A percentile compares a stretch with the other conserved stretches of the same genome.
Conservation (phyloP, 805 yeast genomes). For the Sungouiella blattae region DNA sequence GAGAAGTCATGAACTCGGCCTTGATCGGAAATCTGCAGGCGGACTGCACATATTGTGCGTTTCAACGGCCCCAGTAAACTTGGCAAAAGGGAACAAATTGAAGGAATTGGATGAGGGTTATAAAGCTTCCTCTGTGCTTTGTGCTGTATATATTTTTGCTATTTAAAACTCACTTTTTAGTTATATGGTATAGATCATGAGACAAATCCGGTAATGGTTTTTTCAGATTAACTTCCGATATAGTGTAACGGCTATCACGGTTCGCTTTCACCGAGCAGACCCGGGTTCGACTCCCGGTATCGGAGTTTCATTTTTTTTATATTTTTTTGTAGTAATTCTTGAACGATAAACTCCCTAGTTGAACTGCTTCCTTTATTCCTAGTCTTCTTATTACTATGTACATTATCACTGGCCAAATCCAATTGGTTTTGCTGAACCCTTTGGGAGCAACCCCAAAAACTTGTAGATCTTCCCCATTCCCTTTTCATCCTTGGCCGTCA, state of each 20-base stretch:
- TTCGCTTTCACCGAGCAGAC: constrained; percentile 78
- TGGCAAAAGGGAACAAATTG: no score
- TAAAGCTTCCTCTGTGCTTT: no score
- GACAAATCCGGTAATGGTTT: no score
- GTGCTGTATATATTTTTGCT: no score
- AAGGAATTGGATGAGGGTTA: no score
- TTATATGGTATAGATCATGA: no score
- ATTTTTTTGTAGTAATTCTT: neutral
- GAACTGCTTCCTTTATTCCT: no score
- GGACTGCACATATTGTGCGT: no score
- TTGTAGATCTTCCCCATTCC: constrained; percentile 79
- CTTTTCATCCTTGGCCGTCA: constrained; percentile 56
- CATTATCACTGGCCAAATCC: constrained; percentile 42
- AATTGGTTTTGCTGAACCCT: constrained; percentile 40
- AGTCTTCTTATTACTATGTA: constrained; percentile 2
- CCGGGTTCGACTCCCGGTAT: constrained; percentile 85
- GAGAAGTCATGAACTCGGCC: neutral
- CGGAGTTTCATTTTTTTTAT: constrained; percentile 41
- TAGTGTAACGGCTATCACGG: constrained; percentile 80
- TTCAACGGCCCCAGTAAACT: no score
- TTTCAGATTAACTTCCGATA: constrained; percentile 44
- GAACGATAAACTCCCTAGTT: no score
- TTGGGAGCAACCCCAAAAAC: constrained; percentile 60
- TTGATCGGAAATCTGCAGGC: no score
- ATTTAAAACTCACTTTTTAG: no score